phyloP scores from a whole-genome alignment of 345 rosid species.

The Ceriops decandra region DNA sequence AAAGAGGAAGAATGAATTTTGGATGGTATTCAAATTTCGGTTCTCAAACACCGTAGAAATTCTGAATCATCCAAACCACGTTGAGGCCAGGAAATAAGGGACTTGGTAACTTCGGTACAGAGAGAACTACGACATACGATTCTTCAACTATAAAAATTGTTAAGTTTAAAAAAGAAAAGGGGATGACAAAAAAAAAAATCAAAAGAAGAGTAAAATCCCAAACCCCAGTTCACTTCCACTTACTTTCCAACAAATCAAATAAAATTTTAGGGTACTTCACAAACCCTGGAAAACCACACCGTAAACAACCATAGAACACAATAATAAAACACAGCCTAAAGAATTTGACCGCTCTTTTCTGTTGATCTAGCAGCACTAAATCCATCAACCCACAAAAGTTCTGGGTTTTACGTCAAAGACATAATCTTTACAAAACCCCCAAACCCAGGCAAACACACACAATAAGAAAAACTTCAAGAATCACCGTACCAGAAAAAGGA shows the following conservation, averaged over 20 bases:
- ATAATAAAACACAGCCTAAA: not conserved
- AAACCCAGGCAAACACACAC: constrained; percentile 9
- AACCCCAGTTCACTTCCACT: too few species aligned
- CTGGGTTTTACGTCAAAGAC: not conserved
- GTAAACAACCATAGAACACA: not conserved
- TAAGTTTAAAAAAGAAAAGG: too few species aligned
- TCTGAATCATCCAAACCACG: too few species aligned
- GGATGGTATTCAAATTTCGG: too few species aligned
- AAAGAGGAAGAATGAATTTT: too few species aligned
- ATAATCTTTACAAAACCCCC: constrained; percentile 6
- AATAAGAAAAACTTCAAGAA: not conserved
- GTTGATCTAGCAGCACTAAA: not conserved
- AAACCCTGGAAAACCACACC: not conserved
- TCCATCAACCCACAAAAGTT: not conserved
- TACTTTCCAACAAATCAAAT: not conserved
- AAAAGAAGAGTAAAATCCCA: too few species aligned
- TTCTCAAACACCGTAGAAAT: too few species aligned
- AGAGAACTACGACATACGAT: too few species aligned
- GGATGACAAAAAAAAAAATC: too few species aligned
- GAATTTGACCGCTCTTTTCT: not conserved
- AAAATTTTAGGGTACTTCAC: not conserved
- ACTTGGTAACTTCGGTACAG: too few species aligned
- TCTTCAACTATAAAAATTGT: too few species aligned
- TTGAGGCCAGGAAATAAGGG: too few species aligned
- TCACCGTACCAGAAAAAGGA: not conserved